phyloP scores from a whole-genome alignment of 768 basidiomycete genomes.

The Hebeloma cylindrosporum region DNA sequence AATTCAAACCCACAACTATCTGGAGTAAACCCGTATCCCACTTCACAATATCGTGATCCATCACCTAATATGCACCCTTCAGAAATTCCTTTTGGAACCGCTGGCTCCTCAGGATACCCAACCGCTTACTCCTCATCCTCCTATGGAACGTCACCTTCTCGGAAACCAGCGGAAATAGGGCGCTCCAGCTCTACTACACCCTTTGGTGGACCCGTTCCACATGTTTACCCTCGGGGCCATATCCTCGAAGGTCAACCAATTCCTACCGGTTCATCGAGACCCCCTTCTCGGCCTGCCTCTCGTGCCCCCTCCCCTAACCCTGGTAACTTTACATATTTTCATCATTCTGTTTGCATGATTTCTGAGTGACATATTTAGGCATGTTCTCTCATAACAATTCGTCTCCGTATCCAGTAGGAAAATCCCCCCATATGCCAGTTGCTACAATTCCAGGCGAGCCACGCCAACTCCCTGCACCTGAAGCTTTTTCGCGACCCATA shows the following conservation, averaged over 20 bases:
- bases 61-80: slow-evolving; percentile 53
- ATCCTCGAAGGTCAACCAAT: slow-evolving; percentile 55
- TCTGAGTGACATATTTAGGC: slow-evolving; percentile 18
- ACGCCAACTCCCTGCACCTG: slow-evolving; percentile 59
- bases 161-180: slow-evolving; percentile 34
- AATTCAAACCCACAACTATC: slow-evolving; percentile 12
- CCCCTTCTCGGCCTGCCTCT: slow-evolving; percentile 26
- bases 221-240: slow-evolving; percentile 59
- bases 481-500: slow-evolving; percentile 72
- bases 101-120: slow-evolving; percentile 31
- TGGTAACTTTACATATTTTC: slow-evolving; percentile 25
- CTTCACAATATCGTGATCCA: slow-evolving; percentile 28
- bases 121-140: slow-evolving; percentile 34
- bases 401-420: slow-evolving; percentile 22
- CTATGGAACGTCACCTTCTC: slow-evolving; percentile 33
- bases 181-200: slow-evolving; percentile 41
- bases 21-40: slow-evolving; percentile 12
- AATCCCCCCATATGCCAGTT: slow-evolving; percentile 34
- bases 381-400: slow-evolving; percentile 17
- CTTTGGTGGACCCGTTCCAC: slow-evolving; percentile 29
- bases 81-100: slow-evolving; percentile 40
- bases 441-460: slow-evolving; percentile 31
- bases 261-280: slow-evolving; percentile 31
- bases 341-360: slow-evolving; percentile 19
- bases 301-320: slow-evolving; percentile 58